phyloP scores from a whole-genome alignment of 2,329 filamentous ascomycete genomes.

The Ophiostoma perfectum region DNA sequence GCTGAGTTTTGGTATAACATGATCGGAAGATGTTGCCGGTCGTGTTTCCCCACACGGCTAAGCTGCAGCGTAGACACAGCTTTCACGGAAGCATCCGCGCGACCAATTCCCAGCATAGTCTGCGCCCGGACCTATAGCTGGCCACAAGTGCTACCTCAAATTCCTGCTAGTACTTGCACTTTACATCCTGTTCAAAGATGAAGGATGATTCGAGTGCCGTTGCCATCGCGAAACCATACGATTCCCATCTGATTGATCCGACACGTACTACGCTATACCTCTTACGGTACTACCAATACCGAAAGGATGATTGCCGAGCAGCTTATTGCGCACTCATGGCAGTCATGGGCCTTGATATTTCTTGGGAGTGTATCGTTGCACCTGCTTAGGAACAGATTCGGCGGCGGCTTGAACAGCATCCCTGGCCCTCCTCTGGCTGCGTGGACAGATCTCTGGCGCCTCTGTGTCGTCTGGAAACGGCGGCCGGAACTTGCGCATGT shows the following conservation, averaged over 20 bases:
- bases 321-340: background rate
- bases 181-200: too few species aligned
- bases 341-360: background rate
- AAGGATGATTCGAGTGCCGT: too few species aligned
- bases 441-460: background rate
- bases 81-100: too few species aligned
- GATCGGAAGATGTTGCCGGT: slow-evolving; percentile 3
- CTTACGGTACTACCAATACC: background rate
- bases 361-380: background rate
- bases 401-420: background rate
- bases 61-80: background rate
- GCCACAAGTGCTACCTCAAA: too few species aligned
- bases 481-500: background rate
- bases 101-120: too few species aligned
- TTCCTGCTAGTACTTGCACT: too few species aligned
- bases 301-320: background rate
- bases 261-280: background rate
- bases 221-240: background rate
- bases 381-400: background rate
- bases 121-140: too few species aligned
- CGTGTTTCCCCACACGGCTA: background rate
- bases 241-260: background rate
- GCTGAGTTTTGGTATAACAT: too few species aligned
- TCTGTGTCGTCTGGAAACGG: background rate
- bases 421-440: background rate